A percentile compares a stretch with the other conserved stretches of the same genome.
Evolutionary conservation across 192 early-diverging fungal species (phyloP).

Genomic region (Coemansia sp.): DNA sequence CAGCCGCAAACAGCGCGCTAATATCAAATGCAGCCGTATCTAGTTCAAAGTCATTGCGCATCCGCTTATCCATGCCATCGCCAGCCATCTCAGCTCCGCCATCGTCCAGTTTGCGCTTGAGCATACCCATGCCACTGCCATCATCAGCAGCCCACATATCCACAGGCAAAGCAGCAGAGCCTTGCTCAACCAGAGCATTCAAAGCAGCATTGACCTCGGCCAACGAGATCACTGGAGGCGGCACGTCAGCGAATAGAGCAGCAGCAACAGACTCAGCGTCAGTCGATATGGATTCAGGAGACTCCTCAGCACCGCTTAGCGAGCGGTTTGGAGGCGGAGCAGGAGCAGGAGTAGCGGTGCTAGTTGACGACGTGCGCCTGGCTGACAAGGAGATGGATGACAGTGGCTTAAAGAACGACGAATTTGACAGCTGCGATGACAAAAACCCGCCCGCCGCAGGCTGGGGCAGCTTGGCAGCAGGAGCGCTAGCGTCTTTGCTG

Average conservation of each 20-base stretch:
- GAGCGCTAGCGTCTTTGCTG: neutral
- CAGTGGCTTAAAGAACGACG: constrained; percentile 52
- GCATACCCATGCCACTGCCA: neutral
- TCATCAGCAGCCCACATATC: neutral
- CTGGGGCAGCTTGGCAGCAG: neutral
- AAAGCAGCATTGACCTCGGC: constrained; percentile 35
- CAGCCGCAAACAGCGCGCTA: constrained; percentile 12
- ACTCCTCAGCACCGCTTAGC: neutral
- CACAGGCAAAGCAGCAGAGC: neutral
- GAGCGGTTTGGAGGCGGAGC: neutral
- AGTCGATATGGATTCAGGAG: neutral
- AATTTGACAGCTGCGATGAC: constrained; percentile 47
- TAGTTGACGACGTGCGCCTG: constrained; percentile 7
- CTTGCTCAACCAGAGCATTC: constrained; percentile 18
- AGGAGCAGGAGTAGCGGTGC: neutral
- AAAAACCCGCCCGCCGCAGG: constrained; percentile 11
- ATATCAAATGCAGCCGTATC: constrained; percentile 6
- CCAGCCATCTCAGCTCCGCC: neutral
- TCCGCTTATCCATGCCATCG: constrained; percentile 5
- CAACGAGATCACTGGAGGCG: constrained; percentile 18
- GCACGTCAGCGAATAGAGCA: neutral
- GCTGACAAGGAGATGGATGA: constrained; percentile 38
- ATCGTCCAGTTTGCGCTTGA: constrained; percentile 18
- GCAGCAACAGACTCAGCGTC: neutral
- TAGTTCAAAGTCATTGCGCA: neutral